Evolutionary conservation across 163 green algal genomes (phyloP), one percentile per base, ranked within the genome.

Genomic region (Coccomyxa subellipsoidea): DNA sequence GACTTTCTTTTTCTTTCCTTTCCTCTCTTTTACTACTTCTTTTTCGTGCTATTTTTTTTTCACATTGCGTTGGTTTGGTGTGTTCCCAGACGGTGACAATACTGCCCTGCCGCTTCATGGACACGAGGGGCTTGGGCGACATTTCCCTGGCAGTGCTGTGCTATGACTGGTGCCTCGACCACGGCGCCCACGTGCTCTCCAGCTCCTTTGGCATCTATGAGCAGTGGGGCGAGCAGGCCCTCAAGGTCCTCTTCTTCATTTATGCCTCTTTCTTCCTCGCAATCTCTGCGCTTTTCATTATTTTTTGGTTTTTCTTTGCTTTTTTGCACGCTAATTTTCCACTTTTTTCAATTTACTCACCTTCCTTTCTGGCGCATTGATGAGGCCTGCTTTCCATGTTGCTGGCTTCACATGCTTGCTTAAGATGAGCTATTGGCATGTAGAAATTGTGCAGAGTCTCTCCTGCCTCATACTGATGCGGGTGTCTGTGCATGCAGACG

Each of bases 401-500:
- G 21, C 1, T 8, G 39, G n/a, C n/a, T n/a, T n/a, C n/a, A n/a
- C n/a, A n/a, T n/a, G n/a, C n/a, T n/a, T n/a, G n/a, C n/a, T n/a
- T n/a, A n/a, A n/a, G n/a, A n/a, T n/a, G n/a, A n/a, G n/a, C n/a
- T n/a, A n/a, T n/a, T n/a, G n/a, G n/a, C n/a, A n/a, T n/a, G n/a
- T n/a, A n/a, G n/a, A n/a, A n/a, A n/a, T n/a, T n/a, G n/a, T n/a
- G n/a, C n/a, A n/a, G n/a, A n/a, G n/a, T n/a, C n/a, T n/a, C n/a
- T n/a, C n/a, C n/a, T n/a, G n/a, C n/a, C n/a, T n/a, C n/a, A n/a
- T n/a, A n/a, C n/a, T n/a, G n/a, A n/a, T n/a, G n/a, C n/a, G n/a
- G n/a, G n/a, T n/a, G n/a, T n/a, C n/a, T 59, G 47, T 59, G 47
- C 54, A 3, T 92, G 77, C 85, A 78, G 72, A 53, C 72, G 9